These are phyloP conservation scores for Fusarium sacchari DNA, from an alignment of 2,329 filamentous ascomycete species.

Conservation along the genomic window DNA sequence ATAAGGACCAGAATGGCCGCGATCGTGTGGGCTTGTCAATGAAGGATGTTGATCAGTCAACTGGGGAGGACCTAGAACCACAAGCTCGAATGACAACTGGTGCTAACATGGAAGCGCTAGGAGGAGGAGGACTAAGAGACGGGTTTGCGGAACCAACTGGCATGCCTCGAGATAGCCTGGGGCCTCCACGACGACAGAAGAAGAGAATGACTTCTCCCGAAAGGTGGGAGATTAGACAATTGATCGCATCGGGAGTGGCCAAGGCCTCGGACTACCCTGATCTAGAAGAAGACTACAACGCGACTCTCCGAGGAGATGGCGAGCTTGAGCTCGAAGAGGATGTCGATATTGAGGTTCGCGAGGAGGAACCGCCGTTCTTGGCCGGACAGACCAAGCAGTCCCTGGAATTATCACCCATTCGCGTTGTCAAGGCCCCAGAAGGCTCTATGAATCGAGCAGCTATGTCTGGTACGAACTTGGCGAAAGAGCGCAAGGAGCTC, in stretches of 20 bases:
- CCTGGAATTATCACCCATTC: slow-evolving; percentile 91
- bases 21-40: slow-evolving; percentile 88
- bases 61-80: slow-evolving; percentile 84
- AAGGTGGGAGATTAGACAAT: slow-evolving; percentile 95
- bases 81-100: slow-evolving; percentile 84
- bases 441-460: slow-evolving; percentile 97
- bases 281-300: slow-evolving; percentile 92
- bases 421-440: slow-evolving; percentile 96
- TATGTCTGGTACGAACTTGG: slow-evolving; percentile 88
- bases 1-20: slow-evolving; percentile 59
- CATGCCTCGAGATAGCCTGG: slow-evolving; percentile 53
- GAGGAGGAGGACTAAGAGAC: slow-evolving; percentile 70
- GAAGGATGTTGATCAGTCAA: slow-evolving; percentile 95
- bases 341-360: slow-evolving; percentile 94
- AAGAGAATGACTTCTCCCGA: slow-evolving; percentile 98
- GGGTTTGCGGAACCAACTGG: slow-evolving; percentile 61
- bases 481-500: slow-evolving; percentile 89
- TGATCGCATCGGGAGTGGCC: slow-evolving; percentile 93
- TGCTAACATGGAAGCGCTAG: slow-evolving; percentile 86
- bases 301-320: slow-evolving; percentile 84
- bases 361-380: slow-evolving; percentile 96
- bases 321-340: slow-evolving; percentile 95
- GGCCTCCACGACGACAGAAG: slow-evolving; percentile 68
- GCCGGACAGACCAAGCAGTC: slow-evolving; percentile 97
- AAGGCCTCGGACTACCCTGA: slow-evolving; percentile 95